Base-by-base conservation (phyloP, 139 green algal species). In the Bryopsis sp. region DNA sequence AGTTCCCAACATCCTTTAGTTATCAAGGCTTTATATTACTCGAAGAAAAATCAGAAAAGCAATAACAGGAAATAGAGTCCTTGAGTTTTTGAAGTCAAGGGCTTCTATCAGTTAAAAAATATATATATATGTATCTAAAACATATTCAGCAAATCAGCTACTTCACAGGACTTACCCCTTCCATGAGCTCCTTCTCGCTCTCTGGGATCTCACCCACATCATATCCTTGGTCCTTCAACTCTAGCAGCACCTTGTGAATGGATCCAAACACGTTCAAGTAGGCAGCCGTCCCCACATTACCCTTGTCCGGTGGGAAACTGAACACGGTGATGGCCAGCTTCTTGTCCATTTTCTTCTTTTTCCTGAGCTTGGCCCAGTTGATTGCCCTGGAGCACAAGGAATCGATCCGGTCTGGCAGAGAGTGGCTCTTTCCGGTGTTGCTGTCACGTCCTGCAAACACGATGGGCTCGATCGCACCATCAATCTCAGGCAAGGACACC, bases 241-340 rank as follows among this genome's bases (percentile, higher is more conserved):
- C 84, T 79, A 90, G 86, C 38, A 96, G 84, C 59, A 95, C 89
- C 6, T 71, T 59, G 88, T 81, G 6, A 85, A 99, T 99, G 77
- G 90, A 97, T 58, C 91, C 89, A 78, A 99, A 99, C 6, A 99
- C 94, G 70, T 99, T 99, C 59, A 99, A 85, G 88, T 99, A 99
- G 48, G 94, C 94, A 37, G 94, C 94, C 28, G 94, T 99, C 69
- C 94, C 94, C 5, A 99, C 94, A 72, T 99, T 99, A 80, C 94
- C 94, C 86, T 99, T 99, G 87, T 99, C 94, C 26, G 94, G 94
- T 7, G 94, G 94, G 86, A 99, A 99, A 78, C 74, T 89, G 92
- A 99, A 99, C 19, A 99, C 94, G 2, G 93, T 98, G 79, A 98
- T 85, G 37, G 87, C 87, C 47, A 99, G 78, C 81, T 95, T 95